These are phyloP conservation scores for Stereocaulon alpinum DNA, from an alignment of 495 filamentous ascomycete species.

Conservation along the genomic window DNA sequence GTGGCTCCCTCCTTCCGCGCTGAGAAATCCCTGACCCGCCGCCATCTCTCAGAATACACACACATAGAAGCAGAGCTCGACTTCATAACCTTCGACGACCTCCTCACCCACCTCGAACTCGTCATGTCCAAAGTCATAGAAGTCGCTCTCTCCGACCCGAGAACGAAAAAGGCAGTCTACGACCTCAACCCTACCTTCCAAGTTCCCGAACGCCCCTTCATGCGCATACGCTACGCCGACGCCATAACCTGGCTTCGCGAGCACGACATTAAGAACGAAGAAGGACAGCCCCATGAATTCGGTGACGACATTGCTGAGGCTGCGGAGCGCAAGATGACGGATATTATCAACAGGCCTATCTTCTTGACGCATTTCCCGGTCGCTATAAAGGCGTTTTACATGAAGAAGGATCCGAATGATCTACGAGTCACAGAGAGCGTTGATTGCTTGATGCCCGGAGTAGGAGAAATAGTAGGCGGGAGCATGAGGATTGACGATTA, in stretches of 20 bases:
- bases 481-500: conserved; percentile 93
- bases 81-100: conserved; percentile 87
- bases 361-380: conserved; percentile 95
- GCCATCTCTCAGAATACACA: conserved; percentile 92
- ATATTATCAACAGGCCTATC: conserved; percentile 88
- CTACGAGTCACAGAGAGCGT: conserved; percentile 90
- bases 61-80: conserved; percentile 96
- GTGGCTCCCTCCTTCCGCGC: conserved; percentile 98
- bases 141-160: conserved; percentile 59
- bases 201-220: conserved; percentile 75
- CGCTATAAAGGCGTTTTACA: conserved; percentile 99
- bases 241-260: conserved; percentile 89
- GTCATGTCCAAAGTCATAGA: conserved; percentile 83
- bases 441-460: conserved; percentile 90
- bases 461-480: conserved; percentile 94
- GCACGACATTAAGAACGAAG: conserved; percentile 85
- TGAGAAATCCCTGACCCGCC: conserved; percentile 88
- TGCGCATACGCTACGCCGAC: conserved; percentile 89
- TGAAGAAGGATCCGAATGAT: conserved; percentile 83
- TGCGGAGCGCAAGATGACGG: conserved; percentile 93
- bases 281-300: conserved; percentile 78
- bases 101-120: conserved; percentile 82
- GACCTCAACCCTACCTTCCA: conserved; percentile 83
- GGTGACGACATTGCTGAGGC: conserved; percentile 98
- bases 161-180: conserved; percentile 57